Evolutionary conservation across 257 asterid genomes (phyloP), one percentile per base, ranked within the genome.

Genomic region (Linderniella brevidens): DNA sequence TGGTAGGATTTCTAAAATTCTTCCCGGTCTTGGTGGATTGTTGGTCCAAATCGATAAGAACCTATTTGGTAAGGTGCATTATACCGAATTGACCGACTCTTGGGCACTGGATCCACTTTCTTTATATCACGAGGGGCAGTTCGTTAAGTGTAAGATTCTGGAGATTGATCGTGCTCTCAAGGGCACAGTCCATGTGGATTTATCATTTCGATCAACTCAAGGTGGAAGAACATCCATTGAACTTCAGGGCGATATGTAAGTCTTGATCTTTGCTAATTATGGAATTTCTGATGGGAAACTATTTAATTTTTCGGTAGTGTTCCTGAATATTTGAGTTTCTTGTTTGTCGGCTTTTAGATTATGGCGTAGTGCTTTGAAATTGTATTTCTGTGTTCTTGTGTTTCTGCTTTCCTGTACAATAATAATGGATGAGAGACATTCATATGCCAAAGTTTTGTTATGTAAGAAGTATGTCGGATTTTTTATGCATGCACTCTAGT

Each of bases 41-140:
- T 62, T 73, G 56, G 82, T 85, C 69, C 94, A 81, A 70, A 59
- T 90, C 57, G 83, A 74, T 59, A 76, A 53, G 39, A 73, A 65
- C 66, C 76, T 68, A 20, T 77, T 72, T 53, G 98, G 98, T 25
- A 90, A 74, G 67, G 98, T 85, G 66, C 96, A 90, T 73, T 90
- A 65, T 66, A 75, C 93, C 60, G 98, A 90, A 57, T 65, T 90
- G 70, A 47, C 72, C 0, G 74, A 73, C 43, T 46, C 71, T 12
- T 76, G 86, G 81, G 78, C 64, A 50, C 35, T 83, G 39, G 65
- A 85, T 58, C 98, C 98, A 14, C 72, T 90, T 47, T 59, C 71
- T 60, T 79, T 75, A 56, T 90, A 85, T 70, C 79, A 58, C 4
- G 84, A 74, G 56, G 94, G 92, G 18, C 78, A 81, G 61, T 73